phyloP scores from a whole-genome alignment of 1,284 basidiomycete genomes.

The Cryptococcus sp. region DNA sequence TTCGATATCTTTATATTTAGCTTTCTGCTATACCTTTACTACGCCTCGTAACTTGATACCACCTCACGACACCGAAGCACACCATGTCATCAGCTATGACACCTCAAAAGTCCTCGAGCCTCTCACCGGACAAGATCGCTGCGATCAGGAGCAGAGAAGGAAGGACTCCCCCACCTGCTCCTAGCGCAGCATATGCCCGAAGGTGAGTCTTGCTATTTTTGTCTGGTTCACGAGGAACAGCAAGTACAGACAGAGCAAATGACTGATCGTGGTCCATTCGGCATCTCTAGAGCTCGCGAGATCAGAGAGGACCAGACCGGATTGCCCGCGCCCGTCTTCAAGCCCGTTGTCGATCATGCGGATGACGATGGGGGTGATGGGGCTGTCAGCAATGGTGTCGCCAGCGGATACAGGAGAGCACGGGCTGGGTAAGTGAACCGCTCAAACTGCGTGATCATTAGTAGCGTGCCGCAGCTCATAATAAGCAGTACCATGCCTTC shows the following conservation, averaged over 20 bases:
- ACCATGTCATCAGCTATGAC: neutral
- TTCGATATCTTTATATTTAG: too few relatives aligned
- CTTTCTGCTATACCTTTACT: too few relatives aligned
- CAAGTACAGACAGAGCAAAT: neutral
- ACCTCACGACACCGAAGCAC: too few relatives aligned
- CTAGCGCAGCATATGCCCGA: conserved; percentile 83
- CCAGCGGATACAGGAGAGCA: conserved; percentile 45
- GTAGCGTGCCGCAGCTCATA: conserved; percentile 1
- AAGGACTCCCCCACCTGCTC: conserved; percentile 73
- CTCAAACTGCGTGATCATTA: conserved; percentile 1
- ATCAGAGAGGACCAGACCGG: conserved; percentile 70
- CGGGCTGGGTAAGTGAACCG: conserved; percentile 49
- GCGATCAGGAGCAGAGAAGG: conserved; percentile 20
- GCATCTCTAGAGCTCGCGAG: conserved; percentile 67
- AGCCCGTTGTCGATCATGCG: conserved; percentile 65
- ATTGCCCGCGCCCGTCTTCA: conserved; percentile 51
- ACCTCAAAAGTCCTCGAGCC: conserved; percentile 5
- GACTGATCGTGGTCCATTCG: conserved; percentile 17
- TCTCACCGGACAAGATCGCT: conserved; percentile 18
- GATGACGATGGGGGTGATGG: conserved; percentile 54
- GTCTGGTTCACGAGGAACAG: neutral
- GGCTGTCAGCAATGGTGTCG: conserved; percentile 61
- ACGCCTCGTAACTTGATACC: too few relatives aligned
- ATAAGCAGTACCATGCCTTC: conserved; percentile 48
- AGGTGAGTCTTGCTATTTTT: conserved; percentile 58